Percentiles rank a stretch among this genome's conserved stretches.
Conservation (phyloP, 2,329 filamentous ascomycete genomes). For the Hymenoscyphus repandus region DNA sequence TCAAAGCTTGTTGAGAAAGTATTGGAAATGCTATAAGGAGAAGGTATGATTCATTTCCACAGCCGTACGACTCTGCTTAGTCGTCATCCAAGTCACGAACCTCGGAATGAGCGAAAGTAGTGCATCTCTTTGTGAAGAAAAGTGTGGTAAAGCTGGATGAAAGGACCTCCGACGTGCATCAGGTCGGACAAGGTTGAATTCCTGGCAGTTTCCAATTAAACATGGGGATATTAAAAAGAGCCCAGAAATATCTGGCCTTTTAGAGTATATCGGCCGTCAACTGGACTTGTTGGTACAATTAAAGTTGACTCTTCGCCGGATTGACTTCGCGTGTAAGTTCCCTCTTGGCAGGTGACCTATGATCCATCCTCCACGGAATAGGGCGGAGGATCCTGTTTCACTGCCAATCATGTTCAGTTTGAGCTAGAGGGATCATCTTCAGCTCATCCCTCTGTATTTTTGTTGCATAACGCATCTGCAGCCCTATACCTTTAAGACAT, state of each 20-base stretch:
- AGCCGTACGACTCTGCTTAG: background rate
- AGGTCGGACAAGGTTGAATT: background rate
- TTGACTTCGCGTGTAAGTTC: background rate
- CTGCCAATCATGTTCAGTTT: background rate
- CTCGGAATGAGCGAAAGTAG: background rate
- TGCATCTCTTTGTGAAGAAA: background rate
- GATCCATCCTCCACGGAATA: background rate
- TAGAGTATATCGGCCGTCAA: background rate
- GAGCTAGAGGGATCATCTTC: background rate
- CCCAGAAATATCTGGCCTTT: background rate
- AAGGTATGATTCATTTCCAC: conserved; percentile 4
- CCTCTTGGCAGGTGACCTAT: background rate
- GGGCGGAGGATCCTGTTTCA: background rate
- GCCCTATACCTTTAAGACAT: background rate
- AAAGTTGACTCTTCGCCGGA: background rate
- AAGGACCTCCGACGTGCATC: background rate
- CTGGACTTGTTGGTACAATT: background rate
- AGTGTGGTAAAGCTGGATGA: background rate
- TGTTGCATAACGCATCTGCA: background rate
- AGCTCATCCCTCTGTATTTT: background rate
- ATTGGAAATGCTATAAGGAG: background rate
- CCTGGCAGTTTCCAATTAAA: background rate
- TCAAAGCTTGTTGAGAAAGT: background rate
- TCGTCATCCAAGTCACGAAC: conserved; percentile 2
- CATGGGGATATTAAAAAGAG: background rate